phyloP scores from a whole-genome alignment of 116 monocot genomes.

The Phalaenopsis hybrid region DNA sequence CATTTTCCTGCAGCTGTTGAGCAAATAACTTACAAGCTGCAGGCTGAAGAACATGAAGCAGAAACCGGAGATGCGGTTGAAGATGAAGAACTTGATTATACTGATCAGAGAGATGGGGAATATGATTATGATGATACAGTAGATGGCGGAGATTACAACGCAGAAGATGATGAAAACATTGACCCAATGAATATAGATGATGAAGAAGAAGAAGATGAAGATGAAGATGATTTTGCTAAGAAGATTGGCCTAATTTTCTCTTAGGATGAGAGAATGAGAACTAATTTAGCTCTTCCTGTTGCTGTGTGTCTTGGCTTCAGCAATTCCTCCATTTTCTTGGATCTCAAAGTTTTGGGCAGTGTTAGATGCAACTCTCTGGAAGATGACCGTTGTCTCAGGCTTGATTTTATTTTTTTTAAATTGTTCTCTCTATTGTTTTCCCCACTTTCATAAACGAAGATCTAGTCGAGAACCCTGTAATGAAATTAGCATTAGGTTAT shows the following conservation, averaged over 20 bases:
- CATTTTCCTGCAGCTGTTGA: background rate
- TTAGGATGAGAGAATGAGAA: background rate
- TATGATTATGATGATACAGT: constrained; percentile 31
- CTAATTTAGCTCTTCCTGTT: background rate
- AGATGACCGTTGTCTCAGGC: background rate
- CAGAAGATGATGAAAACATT: constrained; percentile 21
- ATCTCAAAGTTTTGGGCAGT: no score
- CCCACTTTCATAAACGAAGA: background rate
- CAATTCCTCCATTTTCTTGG: background rate
- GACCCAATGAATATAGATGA: constrained; percentile 20
- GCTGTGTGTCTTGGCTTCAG: background rate
- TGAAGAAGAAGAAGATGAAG: constrained; percentile 26
- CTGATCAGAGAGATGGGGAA: background rate
- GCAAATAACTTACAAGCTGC: background rate
- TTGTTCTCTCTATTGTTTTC: background rate
- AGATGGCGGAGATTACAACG: constrained; percentile 27
- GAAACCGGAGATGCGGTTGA: constrained; percentile 8
- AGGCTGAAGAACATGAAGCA: background rate
- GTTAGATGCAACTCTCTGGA: no score
- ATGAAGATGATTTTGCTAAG: constrained; percentile 54
- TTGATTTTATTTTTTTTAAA: background rate
- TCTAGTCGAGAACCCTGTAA: constrained; percentile 1
- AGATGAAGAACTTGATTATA: constrained; percentile 19
- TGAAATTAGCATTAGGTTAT: background rate
- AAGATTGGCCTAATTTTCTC: constrained; percentile 39